phyloP scores from a whole-genome alignment of 2,329 filamentous ascomycete species.

The Nemania bipapillata region DNA sequence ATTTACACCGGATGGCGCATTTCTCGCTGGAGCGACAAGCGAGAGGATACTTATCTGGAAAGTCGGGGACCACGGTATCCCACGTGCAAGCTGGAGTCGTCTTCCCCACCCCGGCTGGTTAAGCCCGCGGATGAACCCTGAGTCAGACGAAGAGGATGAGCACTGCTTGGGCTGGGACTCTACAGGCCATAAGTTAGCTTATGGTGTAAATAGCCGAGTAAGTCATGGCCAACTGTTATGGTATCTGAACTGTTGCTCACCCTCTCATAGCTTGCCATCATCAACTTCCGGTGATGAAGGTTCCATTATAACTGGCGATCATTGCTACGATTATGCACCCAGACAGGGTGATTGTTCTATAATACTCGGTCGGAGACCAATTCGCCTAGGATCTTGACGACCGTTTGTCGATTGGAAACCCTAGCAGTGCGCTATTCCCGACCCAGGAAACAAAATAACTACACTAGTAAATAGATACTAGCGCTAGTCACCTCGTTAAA shows the following conservation, averaged over 20 bases:
- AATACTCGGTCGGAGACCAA: neutral
- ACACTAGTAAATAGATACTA: slow-evolving; percentile 2
- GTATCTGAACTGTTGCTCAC: slow-evolving; percentile 34
- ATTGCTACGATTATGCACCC: slow-evolving; percentile 7
- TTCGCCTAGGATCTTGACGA: slow-evolving; percentile 12
- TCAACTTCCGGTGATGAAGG: slow-evolving; percentile 60
- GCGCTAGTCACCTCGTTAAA: neutral
- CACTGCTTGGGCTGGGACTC: slow-evolving; percentile 72
- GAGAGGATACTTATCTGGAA: slow-evolving; percentile 72
- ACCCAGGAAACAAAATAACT: slow-evolving; percentile 7
- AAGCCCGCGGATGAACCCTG: slow-evolving; percentile 65
- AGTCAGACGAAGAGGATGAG: slow-evolving; percentile 68
- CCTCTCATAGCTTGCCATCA: slow-evolving; percentile 59
- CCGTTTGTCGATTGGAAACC: slow-evolving; percentile 2
- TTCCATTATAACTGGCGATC: neutral
- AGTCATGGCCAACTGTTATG: slow-evolving; percentile 50
- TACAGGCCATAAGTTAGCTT: slow-evolving; percentile 70
- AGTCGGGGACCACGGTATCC: slow-evolving; percentile 67
- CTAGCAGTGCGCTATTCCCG: neutral
- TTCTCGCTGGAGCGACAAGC: slow-evolving; percentile 70
- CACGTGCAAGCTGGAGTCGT: slow-evolving; percentile 69
- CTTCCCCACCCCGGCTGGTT: slow-evolving; percentile 67
- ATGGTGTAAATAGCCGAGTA: slow-evolving; percentile 71
- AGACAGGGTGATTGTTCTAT: neutral
- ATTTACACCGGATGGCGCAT: slow-evolving; percentile 71